Evolutionary conservation across 495 filamentous ascomycete species (phyloP).

Genomic region (Hypoxylon cercidicola): DNA sequence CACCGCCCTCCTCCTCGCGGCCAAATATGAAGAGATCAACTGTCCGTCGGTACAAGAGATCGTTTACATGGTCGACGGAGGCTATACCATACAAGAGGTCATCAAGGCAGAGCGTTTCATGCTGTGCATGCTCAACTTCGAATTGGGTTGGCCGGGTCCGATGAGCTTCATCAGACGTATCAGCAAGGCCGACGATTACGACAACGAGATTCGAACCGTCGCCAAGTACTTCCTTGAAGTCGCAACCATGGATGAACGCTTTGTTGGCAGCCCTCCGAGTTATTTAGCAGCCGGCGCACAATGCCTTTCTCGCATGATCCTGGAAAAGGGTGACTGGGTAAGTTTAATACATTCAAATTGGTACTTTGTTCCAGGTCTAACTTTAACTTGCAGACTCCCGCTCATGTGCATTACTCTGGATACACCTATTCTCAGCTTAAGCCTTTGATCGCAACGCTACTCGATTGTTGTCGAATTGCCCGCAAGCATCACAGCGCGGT

Average conservation of each 20-base stretch:
- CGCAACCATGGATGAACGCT: constrained; percentile 97
- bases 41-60: constrained; percentile 94
- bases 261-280: constrained; percentile 89
- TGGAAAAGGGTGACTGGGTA: constrained; percentile 94
- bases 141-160: constrained; percentile 95
- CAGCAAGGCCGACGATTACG: constrained; percentile 99
- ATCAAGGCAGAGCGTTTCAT: constrained; percentile 98
- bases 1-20: constrained; percentile 93
- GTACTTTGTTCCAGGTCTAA: constrained; percentile 15
- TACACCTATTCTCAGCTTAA: constrained; percentile 89
- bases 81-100: constrained; percentile 89
- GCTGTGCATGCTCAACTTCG: constrained; percentile 93
- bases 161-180: constrained; percentile 98
- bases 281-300: constrained; percentile 92
- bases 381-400: constrained; percentile 65
- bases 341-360: constrained; percentile 45
- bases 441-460: constrained; percentile 76
- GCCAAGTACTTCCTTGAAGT: constrained; percentile 98
- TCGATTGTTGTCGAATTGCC: constrained; percentile 87
- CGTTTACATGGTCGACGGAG: constrained; percentile 96
- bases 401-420: constrained; percentile 90
- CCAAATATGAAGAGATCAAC: constrained; percentile 99
- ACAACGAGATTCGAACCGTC: constrained; percentile 92
- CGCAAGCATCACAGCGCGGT: constrained; percentile 84
- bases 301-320: constrained; percentile 87